Conservation (phyloP, 352 stramenopile genomes). For the Phytopythium kandeliae region DNA sequence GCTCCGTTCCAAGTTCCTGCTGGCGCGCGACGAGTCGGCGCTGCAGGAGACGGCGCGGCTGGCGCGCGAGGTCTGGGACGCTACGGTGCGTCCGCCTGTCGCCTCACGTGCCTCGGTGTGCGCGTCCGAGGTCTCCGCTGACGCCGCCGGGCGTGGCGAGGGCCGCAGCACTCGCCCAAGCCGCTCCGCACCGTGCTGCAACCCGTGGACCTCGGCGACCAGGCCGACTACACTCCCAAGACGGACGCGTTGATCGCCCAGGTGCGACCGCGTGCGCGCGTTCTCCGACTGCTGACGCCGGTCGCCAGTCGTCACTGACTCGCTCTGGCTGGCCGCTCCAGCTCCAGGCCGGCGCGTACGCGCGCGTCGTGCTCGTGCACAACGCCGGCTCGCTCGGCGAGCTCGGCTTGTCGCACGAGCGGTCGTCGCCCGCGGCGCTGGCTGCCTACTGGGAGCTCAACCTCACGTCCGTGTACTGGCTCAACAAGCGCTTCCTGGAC, state of each 20-base stretch:
- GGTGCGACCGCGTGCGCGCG: too few species aligned
- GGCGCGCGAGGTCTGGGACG: slow-evolving; percentile 24
- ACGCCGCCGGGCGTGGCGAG: too few species aligned
- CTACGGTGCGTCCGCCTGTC: slow-evolving; percentile 2
- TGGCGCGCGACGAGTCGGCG: slow-evolving; percentile 39
- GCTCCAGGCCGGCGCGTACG: slow-evolving; percentile 27
- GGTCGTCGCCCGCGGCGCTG: slow-evolving; percentile 32
- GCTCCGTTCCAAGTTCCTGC: slow-evolving; percentile 32
- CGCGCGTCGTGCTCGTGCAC: slow-evolving; percentile 60
- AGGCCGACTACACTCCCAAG: slow-evolving; percentile 39
- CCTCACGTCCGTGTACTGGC: slow-evolving; percentile 76
- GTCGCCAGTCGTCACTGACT: too few species aligned
- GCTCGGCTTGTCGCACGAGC: slow-evolving; percentile 52
- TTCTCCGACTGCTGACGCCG: too few species aligned
- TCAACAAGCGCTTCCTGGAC: slow-evolving; percentile 76
- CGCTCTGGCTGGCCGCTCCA: slow-evolving; percentile 1
- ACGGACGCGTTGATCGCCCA: slow-evolving; percentile 35
- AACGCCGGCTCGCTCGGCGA: slow-evolving; percentile 81
- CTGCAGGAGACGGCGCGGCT: slow-evolving; percentile 53
- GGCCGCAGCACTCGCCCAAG: slow-evolving; percentile 6
- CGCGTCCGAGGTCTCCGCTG: too few species aligned
- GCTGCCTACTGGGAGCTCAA: slow-evolving; percentile 75
- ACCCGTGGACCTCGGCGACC: slow-evolving; percentile 39
- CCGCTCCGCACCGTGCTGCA: slow-evolving; percentile 28
- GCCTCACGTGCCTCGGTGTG: neutral